Conservation (phyloP, 1,284 basidiomycete genomes). For the Cystobasidium sp. region DNA sequence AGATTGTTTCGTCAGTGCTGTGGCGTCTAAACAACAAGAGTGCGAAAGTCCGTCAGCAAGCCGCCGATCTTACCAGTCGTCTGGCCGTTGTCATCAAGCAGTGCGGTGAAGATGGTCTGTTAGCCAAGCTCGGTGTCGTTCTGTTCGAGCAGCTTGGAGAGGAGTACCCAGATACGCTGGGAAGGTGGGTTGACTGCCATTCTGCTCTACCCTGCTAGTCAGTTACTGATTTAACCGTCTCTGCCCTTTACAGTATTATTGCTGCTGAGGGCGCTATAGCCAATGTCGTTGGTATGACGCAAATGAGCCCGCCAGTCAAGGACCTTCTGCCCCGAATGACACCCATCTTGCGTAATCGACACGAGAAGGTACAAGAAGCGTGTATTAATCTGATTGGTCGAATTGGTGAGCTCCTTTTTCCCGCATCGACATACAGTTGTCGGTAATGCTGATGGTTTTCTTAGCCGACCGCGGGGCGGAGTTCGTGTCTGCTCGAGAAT, state of each 20-base stretch:
- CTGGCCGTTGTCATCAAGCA: slow-evolving; percentile 98
- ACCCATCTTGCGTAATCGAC: slow-evolving; percentile 95
- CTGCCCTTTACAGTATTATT: slow-evolving; percentile 73
- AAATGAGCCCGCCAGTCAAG: slow-evolving; percentile 99
- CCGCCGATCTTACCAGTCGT: slow-evolving; percentile 92
- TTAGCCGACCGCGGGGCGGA: slow-evolving; percentile 96
- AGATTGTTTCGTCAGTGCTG: slow-evolving; percentile 98
- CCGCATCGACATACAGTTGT: background rate
- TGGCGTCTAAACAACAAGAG: slow-evolving; percentile 99
- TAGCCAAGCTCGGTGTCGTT: slow-evolving; percentile 96
- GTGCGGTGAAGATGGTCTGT: slow-evolving; percentile 91
- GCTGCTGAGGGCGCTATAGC: slow-evolving; percentile 97
- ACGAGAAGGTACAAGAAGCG: slow-evolving; percentile 99
- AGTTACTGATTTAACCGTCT: background rate
- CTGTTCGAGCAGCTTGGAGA: slow-evolving; percentile 98
- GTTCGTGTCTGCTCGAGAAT: slow-evolving; percentile 96
- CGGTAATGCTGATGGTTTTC: slow-evolving; percentile 2
- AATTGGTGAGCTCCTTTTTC: slow-evolving; percentile 67
- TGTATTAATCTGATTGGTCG: slow-evolving; percentile 99
- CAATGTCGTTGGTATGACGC: slow-evolving; percentile 99
- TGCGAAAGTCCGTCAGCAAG: slow-evolving; percentile 97
- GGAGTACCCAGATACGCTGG: slow-evolving; percentile 97
- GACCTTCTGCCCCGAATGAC: slow-evolving; percentile 99
- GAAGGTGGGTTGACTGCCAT: slow-evolving; percentile 60
- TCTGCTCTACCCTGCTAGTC: background rate